A percentile compares a stretch with the other conserved stretches of the same genome.
Evolutionary conservation across 2,329 filamentous ascomycete species (phyloP).

Genomic region (Fusarium redolens): DNA sequence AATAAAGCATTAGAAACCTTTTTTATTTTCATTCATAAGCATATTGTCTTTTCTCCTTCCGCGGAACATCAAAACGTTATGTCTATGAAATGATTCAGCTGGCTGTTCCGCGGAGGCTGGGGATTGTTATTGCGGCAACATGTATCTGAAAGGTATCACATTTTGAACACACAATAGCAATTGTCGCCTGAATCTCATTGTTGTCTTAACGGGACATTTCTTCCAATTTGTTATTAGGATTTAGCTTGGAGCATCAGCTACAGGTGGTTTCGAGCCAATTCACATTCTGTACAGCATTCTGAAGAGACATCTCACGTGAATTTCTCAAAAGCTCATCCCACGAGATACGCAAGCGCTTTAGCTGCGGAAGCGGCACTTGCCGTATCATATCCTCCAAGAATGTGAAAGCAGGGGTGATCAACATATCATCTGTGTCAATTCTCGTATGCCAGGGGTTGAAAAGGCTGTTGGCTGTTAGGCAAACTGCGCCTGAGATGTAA

Average conservation of each 20-base stretch:
- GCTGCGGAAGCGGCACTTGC: not conserved
- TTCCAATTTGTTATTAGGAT: fast-evolving
- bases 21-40: not conserved
- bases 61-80: not conserved
- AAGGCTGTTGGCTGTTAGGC: not conserved
- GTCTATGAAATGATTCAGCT: not conserved
- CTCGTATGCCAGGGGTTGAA: not conserved
- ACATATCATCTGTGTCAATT: not conserved
- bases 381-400: not conserved
- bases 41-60: fast-evolving
- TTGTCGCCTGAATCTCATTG: fast-evolving
- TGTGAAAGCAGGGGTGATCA: not conserved
- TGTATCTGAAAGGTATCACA: too few species aligned
- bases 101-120: not conserved
- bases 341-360: not conserved
- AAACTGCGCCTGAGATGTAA: not conserved
- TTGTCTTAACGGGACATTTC: fast-evolving
- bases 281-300: not conserved
- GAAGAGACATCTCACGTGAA: not conserved
- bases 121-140: too few species aligned
- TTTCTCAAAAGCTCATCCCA: not conserved
- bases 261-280: not conserved
- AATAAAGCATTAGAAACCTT: fast-evolving
- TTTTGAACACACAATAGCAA: fast-evolving
- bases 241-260: fast-evolving